These are phyloP conservation scores for Aureobasidium zeae DNA, from an alignment of 2,329 filamentous ascomycete genomes.

Conservation along the genomic window DNA sequence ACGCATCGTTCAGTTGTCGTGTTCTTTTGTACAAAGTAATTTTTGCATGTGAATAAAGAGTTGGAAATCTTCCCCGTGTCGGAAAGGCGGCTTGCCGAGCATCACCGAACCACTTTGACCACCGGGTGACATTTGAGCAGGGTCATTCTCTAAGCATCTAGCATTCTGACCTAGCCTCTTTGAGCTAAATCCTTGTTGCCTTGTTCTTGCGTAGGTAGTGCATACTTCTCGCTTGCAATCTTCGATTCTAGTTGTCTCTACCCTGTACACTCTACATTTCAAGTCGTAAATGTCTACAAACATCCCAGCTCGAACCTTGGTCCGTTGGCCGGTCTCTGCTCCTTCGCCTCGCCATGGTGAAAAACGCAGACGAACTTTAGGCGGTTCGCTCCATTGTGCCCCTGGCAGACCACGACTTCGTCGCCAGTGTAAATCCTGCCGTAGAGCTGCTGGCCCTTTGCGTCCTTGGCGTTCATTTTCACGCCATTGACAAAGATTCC, in stretches of 20 bases:
- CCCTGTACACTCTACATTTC: too few species aligned
- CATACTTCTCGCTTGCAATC: too few species aligned
- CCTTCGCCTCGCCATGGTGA: slow-evolving; percentile 31
- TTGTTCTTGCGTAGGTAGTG: too few species aligned
- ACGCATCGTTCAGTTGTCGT: slow-evolving; percentile 27
- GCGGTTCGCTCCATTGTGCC: slow-evolving; percentile 17
- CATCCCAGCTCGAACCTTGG: slow-evolving; percentile 7
- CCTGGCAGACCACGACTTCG: slow-evolving; percentile 60
- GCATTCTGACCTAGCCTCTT: too few species aligned
- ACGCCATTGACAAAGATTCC: slow-evolving; percentile 71
- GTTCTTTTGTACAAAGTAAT: background rate
- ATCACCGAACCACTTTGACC: too few species aligned
- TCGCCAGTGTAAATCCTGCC: slow-evolving; percentile 70
- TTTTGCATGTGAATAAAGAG: slow-evolving; percentile 8
- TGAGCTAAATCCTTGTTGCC: too few species aligned
- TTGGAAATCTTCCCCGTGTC: background rate
- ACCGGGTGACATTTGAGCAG: too few species aligned
- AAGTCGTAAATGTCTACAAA: too few species aligned
- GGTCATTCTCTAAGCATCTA: too few species aligned
- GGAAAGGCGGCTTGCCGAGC: too few species aligned
- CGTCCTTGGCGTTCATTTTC: slow-evolving; percentile 49
- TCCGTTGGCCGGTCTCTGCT: slow-evolving; percentile 4
- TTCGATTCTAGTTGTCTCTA: too few species aligned
- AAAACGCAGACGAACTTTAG: slow-evolving; percentile 38
- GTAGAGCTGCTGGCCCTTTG: slow-evolving; percentile 45